A percentile compares a stretch with the other conserved stretches of the same genome.
Evolutionary conservation across 2,329 filamentous ascomycete species (phyloP).

Genomic region (Aspergillus fumigatiaffinis): DNA sequence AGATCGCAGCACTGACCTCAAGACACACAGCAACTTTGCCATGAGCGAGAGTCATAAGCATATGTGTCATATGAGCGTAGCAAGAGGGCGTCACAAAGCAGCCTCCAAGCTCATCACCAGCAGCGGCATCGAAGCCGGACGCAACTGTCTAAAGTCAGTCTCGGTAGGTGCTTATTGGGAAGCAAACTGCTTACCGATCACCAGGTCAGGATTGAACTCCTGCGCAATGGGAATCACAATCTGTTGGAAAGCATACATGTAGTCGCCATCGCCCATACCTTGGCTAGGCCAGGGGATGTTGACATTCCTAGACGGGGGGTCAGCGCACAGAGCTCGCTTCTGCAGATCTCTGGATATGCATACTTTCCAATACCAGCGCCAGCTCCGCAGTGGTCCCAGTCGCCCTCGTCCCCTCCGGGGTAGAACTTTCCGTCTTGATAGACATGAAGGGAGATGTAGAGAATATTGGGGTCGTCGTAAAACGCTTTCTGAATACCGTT

Average conservation of each 20-base stretch:
- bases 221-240: conserved; percentile 94
- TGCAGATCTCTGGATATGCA: conserved; percentile 11
- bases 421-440: conserved; percentile 83
- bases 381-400: conserved; percentile 57
- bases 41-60: conserved; percentile 91
- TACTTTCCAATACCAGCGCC: conserved; percentile 56
- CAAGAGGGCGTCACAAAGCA: conserved; percentile 89
- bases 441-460: conserved; percentile 94
- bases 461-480: conserved; percentile 87
- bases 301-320: conserved; percentile 49
- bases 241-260: conserved; percentile 92
- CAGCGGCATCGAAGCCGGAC: conserved; percentile 92
- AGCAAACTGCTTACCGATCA: conserved; percentile 60
- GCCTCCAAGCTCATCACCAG: conserved; percentile 85
- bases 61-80: conserved; percentile 98
- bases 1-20: conserved; percentile 49
- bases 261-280: conserved; percentile 92
- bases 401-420: conserved; percentile 59
- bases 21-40: conserved; percentile 90
- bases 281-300: conserved; percentile 66
- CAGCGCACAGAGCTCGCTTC: conserved; percentile 5
- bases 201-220: conserved; percentile 90
- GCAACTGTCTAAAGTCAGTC: conserved; percentile 55
- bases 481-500: conserved; percentile 97
- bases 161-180: neutral